phyloP scores from a whole-genome alignment of 148 eudicot species.

The Suaeda aralocaspica region DNA sequence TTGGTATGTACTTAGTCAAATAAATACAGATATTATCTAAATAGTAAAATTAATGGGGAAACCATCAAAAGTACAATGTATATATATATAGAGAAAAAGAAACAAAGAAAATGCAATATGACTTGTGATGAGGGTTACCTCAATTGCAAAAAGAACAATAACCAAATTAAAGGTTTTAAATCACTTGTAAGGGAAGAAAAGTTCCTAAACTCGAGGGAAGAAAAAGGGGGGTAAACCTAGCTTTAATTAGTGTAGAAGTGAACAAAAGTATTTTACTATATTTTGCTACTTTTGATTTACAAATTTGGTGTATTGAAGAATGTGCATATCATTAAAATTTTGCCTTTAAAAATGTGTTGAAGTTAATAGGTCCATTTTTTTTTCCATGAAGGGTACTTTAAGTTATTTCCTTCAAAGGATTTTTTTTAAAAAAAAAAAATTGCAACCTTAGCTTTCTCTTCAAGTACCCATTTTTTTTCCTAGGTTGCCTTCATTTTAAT shows the following conservation, averaged over 20 bases:
- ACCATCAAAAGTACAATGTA: slow-evolving; percentile 12
- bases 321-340: slow-evolving; percentile 24
- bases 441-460: slow-evolving; percentile 10
- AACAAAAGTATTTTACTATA: not conserved
- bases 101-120: slow-evolving; percentile 7
- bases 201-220: slow-evolving; percentile 26
- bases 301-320: slow-evolving; percentile 12
- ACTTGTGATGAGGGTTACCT: slow-evolving; percentile 24
- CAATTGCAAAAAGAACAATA: slow-evolving; percentile 13
- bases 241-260: slow-evolving; percentile 20
- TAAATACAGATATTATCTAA: too few relatives aligned
- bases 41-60: slow-evolving; percentile 1
- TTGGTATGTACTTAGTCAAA: too few relatives aligned
- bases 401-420: not conserved
- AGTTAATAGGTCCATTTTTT: not conserved
- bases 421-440: not conserved
- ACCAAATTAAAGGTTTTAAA: slow-evolving; percentile 13
- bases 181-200: slow-evolving; percentile 36
- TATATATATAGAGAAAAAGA: not conserved
- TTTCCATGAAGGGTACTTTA: slow-evolving; percentile 5
- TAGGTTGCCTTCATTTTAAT: not conserved
- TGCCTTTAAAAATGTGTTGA: slow-evolving; percentile 6
- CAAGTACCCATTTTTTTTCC: too few relatives aligned
- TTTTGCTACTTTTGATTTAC: slow-evolving; percentile 2
- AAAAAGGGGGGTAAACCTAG: not conserved